These are phyloP conservation scores for Verticillium zaregamsianum DNA, from an alignment of 2,329 filamentous ascomycete species.

Conservation along the genomic window DNA sequence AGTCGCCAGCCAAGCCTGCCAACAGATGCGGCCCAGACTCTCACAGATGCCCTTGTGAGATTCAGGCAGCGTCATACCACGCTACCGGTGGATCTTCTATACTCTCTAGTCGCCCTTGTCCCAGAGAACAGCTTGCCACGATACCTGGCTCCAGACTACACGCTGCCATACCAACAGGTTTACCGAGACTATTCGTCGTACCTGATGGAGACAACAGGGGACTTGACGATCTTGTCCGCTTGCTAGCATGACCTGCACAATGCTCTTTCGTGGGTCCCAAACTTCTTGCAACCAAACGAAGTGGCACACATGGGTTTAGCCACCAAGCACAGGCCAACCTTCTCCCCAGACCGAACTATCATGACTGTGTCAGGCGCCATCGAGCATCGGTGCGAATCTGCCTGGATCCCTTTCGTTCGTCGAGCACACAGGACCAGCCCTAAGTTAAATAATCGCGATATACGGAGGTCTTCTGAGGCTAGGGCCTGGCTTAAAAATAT, in stretches of 20 bases:
- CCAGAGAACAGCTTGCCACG: not conserved
- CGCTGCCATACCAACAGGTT: not conserved
- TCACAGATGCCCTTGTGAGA: not conserved
- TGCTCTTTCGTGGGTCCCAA: not conserved
- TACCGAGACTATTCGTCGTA: not conserved
- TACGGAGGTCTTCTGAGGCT: too few species aligned
- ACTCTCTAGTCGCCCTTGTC: slow-evolving; percentile 14
- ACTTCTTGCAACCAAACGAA: too few species aligned
- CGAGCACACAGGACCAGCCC: too few species aligned
- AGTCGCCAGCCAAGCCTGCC: not conserved
- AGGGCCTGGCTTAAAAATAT: not conserved
- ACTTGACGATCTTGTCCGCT: not conserved
- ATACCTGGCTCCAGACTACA: not conserved
- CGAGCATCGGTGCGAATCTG: not conserved
- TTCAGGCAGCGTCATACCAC: slow-evolving; percentile 5
- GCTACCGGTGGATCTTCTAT: slow-evolving; percentile 17
- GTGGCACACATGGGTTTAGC: too few species aligned
- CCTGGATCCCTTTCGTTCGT: not conserved
- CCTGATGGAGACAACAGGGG: not conserved
- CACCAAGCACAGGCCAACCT: too few species aligned
- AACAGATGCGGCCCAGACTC: not conserved
- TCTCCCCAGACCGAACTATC: not conserved
- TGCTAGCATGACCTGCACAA: not conserved
- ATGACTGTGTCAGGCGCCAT: not conserved
- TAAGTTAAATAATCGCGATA: too few species aligned